phyloP scores from a whole-genome alignment of 805 yeast genomes.

The Nakazawaea populi region DNA sequence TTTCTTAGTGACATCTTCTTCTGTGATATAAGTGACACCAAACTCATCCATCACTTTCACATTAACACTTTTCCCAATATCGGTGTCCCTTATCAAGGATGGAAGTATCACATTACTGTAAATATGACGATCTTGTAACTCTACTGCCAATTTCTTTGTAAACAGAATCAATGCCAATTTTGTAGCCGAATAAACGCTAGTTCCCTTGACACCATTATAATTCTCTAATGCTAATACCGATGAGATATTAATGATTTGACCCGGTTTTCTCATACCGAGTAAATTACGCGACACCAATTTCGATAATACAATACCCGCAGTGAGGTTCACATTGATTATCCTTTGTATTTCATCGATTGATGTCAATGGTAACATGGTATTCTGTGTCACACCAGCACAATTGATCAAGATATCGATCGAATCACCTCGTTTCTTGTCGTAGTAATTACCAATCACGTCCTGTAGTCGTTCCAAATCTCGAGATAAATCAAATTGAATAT shows the following conservation, averaged over 20 bases:
- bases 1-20: conserved; percentile 11
- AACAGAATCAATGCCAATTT: conserved; percentile 69
- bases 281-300: conserved; percentile 46
- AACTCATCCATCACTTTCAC: conserved; percentile 10
- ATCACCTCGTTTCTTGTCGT: conserved; percentile 22
- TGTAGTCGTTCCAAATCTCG: conserved; percentile 12
- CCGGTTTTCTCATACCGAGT: conserved; percentile 30
- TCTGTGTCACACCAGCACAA: conserved; percentile 64
- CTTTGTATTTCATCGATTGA: conserved; percentile 32
- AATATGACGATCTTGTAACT: conserved; percentile 45
- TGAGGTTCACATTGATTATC: conserved; percentile 50
- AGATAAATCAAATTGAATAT: conserved; percentile 28
- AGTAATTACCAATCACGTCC: conserved; percentile 11
- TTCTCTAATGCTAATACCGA: conserved; percentile 52
- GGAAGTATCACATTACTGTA: conserved; percentile 66
- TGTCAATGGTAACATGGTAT: conserved; percentile 41
- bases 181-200: conserved; percentile 61
- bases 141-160: conserved; percentile 52
- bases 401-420: conserved; percentile 45
- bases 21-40: conserved; percentile 8
- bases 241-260: conserved; percentile 55
- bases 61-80: conserved; percentile 44
- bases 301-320: conserved; percentile 55
- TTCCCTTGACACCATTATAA: conserved; percentile 37
- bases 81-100: conserved; percentile 61